Evolutionary conservation across 345 rosid species (phyloP).

Genomic region (Salix caprea): DNA sequence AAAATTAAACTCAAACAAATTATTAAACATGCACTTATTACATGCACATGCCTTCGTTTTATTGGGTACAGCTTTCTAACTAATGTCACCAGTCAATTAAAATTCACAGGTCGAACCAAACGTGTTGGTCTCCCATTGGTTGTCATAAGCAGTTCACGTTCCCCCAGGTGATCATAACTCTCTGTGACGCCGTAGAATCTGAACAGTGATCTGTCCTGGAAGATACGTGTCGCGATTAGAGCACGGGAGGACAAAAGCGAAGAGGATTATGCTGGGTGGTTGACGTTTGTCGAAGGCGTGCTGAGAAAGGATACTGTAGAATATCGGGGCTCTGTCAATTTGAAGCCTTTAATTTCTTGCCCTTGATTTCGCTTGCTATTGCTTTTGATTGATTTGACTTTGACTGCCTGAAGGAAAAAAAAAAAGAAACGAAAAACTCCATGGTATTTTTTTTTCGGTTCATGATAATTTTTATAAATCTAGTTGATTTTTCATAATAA

Average conservation of each 20-base stretch:
- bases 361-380: neutral
- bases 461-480: too few species aligned
- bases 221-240: slow-evolving; percentile 27
- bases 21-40: too few species aligned
- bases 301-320: slow-evolving; percentile 10
- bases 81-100: neutral
- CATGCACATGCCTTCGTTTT: neutral
- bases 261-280: neutral
- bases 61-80: neutral
- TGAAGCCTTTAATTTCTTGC: neutral
- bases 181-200: slow-evolving; percentile 9
- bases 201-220: slow-evolving; percentile 4
- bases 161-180: neutral
- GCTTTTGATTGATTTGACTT: neutral
- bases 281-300: slow-evolving; percentile 34
- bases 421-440: too few species aligned
- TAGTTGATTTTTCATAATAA: too few species aligned
- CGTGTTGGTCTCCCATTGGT: slow-evolving; percentile 29
- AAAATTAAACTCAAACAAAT: too few species aligned
- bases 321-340: neutral
- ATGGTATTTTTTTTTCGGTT: too few species aligned
- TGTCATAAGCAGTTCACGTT: neutral
- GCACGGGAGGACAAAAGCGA: slow-evolving; percentile 6
- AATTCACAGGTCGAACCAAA: neutral
- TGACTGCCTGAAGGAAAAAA: neutral